Percentiles rank a stretch among this genome's conserved stretches.
Evolutionary conservation across 345 rosid genomes (phyloP).

Genomic region (Noccaea caerulescens): DNA sequence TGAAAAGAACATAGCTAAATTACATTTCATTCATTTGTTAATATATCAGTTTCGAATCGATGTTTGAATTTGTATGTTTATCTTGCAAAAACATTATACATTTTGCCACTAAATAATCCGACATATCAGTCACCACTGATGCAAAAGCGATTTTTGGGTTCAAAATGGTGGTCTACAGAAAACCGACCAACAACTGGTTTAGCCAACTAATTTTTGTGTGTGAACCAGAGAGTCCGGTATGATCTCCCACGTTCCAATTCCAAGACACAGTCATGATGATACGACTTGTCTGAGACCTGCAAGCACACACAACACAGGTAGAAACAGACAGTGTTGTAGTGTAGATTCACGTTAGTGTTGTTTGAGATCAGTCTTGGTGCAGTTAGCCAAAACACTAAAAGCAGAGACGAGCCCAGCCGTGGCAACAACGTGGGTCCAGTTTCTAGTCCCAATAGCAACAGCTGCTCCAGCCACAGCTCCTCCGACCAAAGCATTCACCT

Average conservation of each 20-base stretch:
- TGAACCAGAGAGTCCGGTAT: slow-evolving; percentile 15
- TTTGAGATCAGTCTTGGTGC: slow-evolving; percentile 54
- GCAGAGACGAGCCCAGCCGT: slow-evolving; percentile 70
- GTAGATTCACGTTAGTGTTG: slow-evolving; percentile 28
- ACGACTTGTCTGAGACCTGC: slow-evolving; percentile 12
- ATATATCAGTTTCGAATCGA: background rate
- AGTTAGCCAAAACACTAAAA: slow-evolving; percentile 67
- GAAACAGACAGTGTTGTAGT: background rate
- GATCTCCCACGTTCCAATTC: slow-evolving; percentile 21
- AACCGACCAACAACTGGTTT: background rate
- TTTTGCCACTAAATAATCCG: background rate
- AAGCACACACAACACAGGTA: background rate
- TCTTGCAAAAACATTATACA: slow-evolving; percentile 6
- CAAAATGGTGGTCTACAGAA: background rate
- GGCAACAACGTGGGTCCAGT: slow-evolving; percentile 58
- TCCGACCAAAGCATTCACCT: slow-evolving; percentile 76
- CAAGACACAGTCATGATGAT: slow-evolving; percentile 19
- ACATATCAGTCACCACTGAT: background rate
- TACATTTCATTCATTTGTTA: background rate
- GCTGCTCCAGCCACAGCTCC: slow-evolving; percentile 87
- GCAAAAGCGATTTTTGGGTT: background rate
- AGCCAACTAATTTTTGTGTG: slow-evolving; percentile 3
- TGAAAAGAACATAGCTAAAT: background rate
- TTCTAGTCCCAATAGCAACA: slow-evolving; percentile 65
- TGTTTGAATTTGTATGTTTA: background rate